Evolutionary conservation across 78 protist genomes (phyloP), one percentile per base, ranked within the genome.

Genomic region (Trichosphaerium sp.): DNA sequence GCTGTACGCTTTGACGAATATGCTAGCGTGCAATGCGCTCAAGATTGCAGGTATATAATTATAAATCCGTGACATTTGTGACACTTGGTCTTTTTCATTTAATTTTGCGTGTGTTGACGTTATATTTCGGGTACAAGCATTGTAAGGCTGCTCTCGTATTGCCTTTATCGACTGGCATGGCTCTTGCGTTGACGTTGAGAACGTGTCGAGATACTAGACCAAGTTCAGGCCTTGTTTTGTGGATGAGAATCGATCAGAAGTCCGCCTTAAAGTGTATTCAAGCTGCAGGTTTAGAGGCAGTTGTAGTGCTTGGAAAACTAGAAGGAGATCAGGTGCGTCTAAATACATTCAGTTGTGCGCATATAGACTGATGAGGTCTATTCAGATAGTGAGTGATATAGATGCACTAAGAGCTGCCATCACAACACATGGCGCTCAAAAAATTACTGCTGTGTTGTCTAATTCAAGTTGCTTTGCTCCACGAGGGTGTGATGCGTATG

Each of bases 231-330:
- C 65, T 70, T 34, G 98, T 97, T 28, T 7, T 97, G 1, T 92
- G 94, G 96, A 82, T 95, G 8, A 78, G 99, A n/a, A 86, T 95
- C 26, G 99, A 97, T 66, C 99, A 97, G 47, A 96, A 97, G 80
- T 69, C 99, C 40, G 88, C 95, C 64, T 61, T 96, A 44, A 97
- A 97, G 72, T 69, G 95, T 38, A 95, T 96, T 26, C 10, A n/a
- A 7, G 52, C 96, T 0, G 92, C 96, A 0, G 95, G 95, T 0
- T 47, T 81, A 18, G 31, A 18, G 23, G 90, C 94, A 35, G 31
- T 83, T 14, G 89, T 92, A 14, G 41, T 89, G 1, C 91, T 60
- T n/a, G 76, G 69, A 65, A 0, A n/a, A 18, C 52, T 79, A 34
- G 83, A 73, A 0, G 89, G 75, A 25, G 94, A 83, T 34, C 75